phyloP scores from a whole-genome alignment of 1,284 basidiomycete genomes.

The Cystobasidium pallidum region DNA sequence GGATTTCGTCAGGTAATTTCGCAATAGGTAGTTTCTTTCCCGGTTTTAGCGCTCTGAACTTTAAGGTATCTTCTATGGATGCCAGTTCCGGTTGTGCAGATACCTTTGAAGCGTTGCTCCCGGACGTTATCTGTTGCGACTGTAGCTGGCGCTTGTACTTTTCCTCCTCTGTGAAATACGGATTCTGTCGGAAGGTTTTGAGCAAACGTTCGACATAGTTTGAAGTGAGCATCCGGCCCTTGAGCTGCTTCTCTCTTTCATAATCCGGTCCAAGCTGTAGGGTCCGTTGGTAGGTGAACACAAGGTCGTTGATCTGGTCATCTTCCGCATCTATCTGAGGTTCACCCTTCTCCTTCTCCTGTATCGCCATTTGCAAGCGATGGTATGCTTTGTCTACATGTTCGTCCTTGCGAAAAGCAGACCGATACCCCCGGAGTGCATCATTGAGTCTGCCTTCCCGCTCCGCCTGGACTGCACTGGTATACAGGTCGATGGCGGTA shows the following conservation, averaged over 20 bases:
- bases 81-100: not conserved
- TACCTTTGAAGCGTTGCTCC: not conserved
- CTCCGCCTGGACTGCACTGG: conserved; percentile 48
- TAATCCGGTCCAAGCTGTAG: conserved; percentile 52
- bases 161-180: conserved; percentile 37
- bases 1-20: conserved; percentile 43
- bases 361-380: conserved; percentile 20
- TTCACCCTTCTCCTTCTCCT: conserved; percentile 8
- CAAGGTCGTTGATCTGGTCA: conserved; percentile 33
- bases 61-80: conserved; percentile 8
- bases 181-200: conserved; percentile 45
- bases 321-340: conserved; percentile 19
- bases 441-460: conserved; percentile 50
- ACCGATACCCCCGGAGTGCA: conserved; percentile 48
- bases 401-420: conserved; percentile 50
- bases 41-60: not conserved
- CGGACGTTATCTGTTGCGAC: not conserved
- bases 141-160: not conserved
- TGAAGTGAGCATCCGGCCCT: conserved; percentile 38
- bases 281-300: conserved; percentile 51
- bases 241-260: conserved; percentile 41
- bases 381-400: conserved; percentile 51
- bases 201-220: conserved; percentile 33
- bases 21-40: conserved; percentile 11
- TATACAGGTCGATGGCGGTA: conserved; percentile 51